phyloP scores from a whole-genome alignment of 2,329 filamentous ascomycete genomes.

The Cladorrhinum sp. region DNA sequence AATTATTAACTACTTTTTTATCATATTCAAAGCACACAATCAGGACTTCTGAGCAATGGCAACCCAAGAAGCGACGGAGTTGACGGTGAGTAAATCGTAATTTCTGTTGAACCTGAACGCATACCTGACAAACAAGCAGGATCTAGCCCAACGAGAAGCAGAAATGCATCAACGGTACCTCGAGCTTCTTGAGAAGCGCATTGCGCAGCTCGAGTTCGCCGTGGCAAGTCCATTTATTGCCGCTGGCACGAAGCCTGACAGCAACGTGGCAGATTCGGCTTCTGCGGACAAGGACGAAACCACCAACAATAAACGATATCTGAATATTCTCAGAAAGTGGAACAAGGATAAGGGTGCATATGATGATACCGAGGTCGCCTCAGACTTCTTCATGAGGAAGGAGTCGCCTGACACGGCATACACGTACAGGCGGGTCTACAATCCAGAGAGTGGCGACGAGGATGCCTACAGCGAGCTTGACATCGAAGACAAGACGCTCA shows the following conservation, averaged over 20 bases:
- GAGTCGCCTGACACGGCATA: slow-evolving; percentile 15
- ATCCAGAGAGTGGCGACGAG: slow-evolving; percentile 10
- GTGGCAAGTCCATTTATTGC: no score
- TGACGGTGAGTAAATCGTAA: neutral
- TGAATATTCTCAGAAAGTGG: slow-evolving; percentile 17
- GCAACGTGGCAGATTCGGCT: no score
- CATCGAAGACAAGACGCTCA: slow-evolving; percentile 14
- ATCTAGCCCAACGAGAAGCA: neutral
- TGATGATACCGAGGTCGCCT: slow-evolving; percentile 15
- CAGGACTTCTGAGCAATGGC: no score
- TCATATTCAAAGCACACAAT: no score
- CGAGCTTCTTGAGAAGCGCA: neutral
- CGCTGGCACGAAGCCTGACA: no score
- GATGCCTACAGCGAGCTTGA: slow-evolving; percentile 18
- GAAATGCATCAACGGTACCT: neutral
- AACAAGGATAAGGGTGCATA: slow-evolving; percentile 12
- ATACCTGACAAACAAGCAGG: neutral
- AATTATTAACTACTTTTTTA: no score
- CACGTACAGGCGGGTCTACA: slow-evolving; percentile 18
- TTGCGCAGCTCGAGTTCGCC: neutral
- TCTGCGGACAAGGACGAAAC: neutral
- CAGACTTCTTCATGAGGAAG: slow-evolving; percentile 9
- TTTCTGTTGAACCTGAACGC: neutral
- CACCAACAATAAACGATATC: slow-evolving; percentile 9
- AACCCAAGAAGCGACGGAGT: no score